Percentiles rank a stretch among this genome's conserved stretches.
phyloP scores from a whole-genome alignment of 2,329 filamentous ascomycete genomes.

The Colletotrichum sp. region DNA sequence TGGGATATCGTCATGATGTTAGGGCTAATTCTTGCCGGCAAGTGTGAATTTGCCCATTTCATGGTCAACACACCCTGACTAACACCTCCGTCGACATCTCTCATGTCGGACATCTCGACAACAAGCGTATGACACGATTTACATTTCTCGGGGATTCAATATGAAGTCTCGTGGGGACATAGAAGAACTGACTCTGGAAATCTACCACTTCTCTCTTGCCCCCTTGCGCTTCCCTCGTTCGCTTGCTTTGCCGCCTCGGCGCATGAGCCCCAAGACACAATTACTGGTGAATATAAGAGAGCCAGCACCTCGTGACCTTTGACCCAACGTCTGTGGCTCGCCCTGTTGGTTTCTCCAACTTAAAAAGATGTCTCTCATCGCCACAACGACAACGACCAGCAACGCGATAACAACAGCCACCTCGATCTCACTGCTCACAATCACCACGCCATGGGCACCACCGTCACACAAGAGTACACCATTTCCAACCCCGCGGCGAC shows the following conservation, averaged over 20 bases:
- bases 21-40: too few relatives aligned
- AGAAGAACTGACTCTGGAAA: too few relatives aligned
- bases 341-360: neutral
- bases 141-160: rapidly evolving
- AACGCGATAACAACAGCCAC: neutral
- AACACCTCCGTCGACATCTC: too few relatives aligned
- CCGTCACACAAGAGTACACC: neutral
- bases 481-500: neutral
- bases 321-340: neutral
- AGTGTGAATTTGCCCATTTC: too few relatives aligned
- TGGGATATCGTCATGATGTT: too few relatives aligned
- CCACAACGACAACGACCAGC: neutral
- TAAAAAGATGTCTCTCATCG: neutral
- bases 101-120: too few relatives aligned
- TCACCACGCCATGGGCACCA: conserved; percentile 7
- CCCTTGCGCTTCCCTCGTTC: neutral
- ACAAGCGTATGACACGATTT: too few relatives aligned
- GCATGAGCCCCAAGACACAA: neutral
- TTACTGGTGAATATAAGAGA: neutral
- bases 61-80: too few relatives aligned
- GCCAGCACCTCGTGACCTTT: neutral
- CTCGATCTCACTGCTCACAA: neutral
- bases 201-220: neutral
- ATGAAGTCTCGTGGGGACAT: rapidly evolving
- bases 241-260: neutral